Percentiles rank a stretch among this genome's conserved stretches.
Evolutionary conservation across 768 basidiomycete genomes (phyloP).

Genomic region (Tulasnella sp.): DNA sequence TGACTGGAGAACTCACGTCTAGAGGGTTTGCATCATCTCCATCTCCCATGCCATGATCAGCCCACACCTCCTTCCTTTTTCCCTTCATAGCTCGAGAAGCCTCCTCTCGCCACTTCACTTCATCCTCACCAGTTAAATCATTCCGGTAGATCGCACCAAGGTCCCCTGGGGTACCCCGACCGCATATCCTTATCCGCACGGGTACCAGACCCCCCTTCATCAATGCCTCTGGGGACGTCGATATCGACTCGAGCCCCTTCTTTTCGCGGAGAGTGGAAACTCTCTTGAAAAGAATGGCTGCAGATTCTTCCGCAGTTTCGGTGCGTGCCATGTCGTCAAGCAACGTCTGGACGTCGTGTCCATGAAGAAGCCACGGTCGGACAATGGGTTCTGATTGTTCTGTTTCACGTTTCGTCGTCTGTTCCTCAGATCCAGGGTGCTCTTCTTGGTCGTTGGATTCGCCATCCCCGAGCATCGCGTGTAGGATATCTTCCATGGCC

Average conservation of each 20-base stretch:
- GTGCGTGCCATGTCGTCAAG: slow-evolving; percentile 31
- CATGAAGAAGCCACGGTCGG: slow-evolving; percentile 60
- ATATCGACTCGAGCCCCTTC: slow-evolving; percentile 38
- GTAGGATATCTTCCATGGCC: slow-evolving; percentile 16
- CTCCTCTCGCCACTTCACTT: slow-evolving; percentile 34
- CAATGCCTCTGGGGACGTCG: slow-evolving; percentile 34
- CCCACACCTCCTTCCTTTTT: slow-evolving; percentile 26
- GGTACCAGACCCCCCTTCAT: slow-evolving; percentile 53
- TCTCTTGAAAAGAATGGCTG: slow-evolving; percentile 37
- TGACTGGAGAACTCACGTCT: not conserved
- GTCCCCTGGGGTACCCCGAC: slow-evolving; percentile 63
- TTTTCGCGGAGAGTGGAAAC: slow-evolving; percentile 48
- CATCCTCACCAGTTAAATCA: slow-evolving; percentile 38
- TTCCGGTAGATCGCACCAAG: slow-evolving; percentile 61
- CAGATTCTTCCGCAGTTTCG: slow-evolving; percentile 29
- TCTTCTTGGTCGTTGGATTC: not conserved
- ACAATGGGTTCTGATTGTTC: not conserved
- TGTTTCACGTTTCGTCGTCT: not conserved
- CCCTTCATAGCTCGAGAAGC: slow-evolving; percentile 17
- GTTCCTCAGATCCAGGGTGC: not conserved
- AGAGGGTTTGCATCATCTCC: not conserved
- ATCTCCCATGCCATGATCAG: slow-evolving; percentile 5
- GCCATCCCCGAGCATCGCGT: slow-evolving; percentile 10
- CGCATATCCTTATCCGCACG: slow-evolving; percentile 50
- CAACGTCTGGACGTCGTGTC: slow-evolving; percentile 38